phyloP scores from a whole-genome alignment of 306 rosid species.

The Parietaria judaica region DNA sequence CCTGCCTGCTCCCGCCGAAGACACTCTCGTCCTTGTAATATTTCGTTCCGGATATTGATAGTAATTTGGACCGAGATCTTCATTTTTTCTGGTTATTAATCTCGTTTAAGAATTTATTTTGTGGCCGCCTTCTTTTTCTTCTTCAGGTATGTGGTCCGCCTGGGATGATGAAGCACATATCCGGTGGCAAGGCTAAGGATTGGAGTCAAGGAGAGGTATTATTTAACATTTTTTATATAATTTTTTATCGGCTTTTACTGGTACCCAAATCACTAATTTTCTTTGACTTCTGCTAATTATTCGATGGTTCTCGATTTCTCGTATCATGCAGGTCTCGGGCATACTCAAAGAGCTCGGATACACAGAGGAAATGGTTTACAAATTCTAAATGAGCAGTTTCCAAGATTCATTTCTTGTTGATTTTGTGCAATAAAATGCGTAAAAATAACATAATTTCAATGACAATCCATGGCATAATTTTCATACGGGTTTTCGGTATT shows the following conservation, averaged over 20 bases:
- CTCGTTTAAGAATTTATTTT: slow-evolving; percentile 3
- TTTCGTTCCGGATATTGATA: not conserved
- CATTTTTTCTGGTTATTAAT: not conserved
- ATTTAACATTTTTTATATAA: not conserved
- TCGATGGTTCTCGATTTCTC: slow-evolving; percentile 5
- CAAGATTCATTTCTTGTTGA: slow-evolving; percentile 1
- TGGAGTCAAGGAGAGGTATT: slow-evolving; percentile 91
- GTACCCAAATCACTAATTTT: not conserved
- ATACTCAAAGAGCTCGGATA: slow-evolving; percentile 79
- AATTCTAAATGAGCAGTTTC: slow-evolving; percentile 49
- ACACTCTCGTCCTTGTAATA: slow-evolving; percentile 75
- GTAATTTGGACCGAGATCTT: too few species aligned
- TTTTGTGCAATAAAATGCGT: slow-evolving; percentile 11
- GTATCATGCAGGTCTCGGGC: slow-evolving; percentile 65
- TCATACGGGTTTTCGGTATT: not conserved
- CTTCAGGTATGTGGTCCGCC: slow-evolving; percentile 97
- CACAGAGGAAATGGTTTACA: slow-evolving; percentile 94
- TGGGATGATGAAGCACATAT: slow-evolving; percentile 81
- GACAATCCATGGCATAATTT: not conserved
- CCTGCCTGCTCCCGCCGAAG: slow-evolving; percentile 73
- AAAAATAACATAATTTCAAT: not conserved
- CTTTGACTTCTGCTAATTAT: not conserved
- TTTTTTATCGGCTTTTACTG: not conserved
- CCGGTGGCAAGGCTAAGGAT: slow-evolving; percentile 90
- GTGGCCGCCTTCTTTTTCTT: slow-evolving; percentile 2